Evolutionary conservation across 2,329 filamentous ascomycete species (phyloP), one percentile per base, ranked within the genome.

Genomic region (Claviceps sorghi): DNA sequence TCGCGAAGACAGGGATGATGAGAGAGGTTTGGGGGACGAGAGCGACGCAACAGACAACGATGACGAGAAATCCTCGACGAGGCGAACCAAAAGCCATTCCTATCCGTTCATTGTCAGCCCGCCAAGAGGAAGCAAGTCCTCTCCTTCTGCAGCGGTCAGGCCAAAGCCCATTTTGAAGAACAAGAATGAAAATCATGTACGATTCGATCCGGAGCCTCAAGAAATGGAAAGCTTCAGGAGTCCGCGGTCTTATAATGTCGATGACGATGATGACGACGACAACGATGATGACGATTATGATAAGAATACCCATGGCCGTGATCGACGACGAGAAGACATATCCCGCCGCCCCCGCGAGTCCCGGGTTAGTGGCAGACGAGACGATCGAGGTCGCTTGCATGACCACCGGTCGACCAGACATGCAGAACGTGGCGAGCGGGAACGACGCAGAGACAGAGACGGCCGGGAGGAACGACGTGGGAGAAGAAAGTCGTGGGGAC

Each of bases 101-200:
- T 67, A 67, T 43, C 68, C 65, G 2, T 62, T 62, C 50, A 70
- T 70, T 54, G 67, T 70, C 54, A 65, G 57, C 49, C 65, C 66
- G 1, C 68, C 67, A 1, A 56, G 50, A 32, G 66, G 64, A 53
- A 58, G 56, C 47, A 67, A 63, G 55, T 62, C 62, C 0, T 70
- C 67, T 0, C 64, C 68, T 0, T 59, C 68, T 1, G 65, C 62
- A 48, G 67, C 66, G 5, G 62, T 65, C 3, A 62, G 60, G 54
- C 78, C 78, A 1, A 80, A 79, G 58, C 73, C 77, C 5, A 81
- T 81, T n/a, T 67, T 81, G 19, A 81, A 81, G 67, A 81, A 81
- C 60, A 74, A 72, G 58, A 78, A 79, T 54, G 73, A 74, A 47
- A 75, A 80, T 54, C 75, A 75, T 46, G 76, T 81, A 5, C 72